phyloP scores from a whole-genome alignment of 192 early-diverging fungal species.

The Coemansia sp. region DNA sequence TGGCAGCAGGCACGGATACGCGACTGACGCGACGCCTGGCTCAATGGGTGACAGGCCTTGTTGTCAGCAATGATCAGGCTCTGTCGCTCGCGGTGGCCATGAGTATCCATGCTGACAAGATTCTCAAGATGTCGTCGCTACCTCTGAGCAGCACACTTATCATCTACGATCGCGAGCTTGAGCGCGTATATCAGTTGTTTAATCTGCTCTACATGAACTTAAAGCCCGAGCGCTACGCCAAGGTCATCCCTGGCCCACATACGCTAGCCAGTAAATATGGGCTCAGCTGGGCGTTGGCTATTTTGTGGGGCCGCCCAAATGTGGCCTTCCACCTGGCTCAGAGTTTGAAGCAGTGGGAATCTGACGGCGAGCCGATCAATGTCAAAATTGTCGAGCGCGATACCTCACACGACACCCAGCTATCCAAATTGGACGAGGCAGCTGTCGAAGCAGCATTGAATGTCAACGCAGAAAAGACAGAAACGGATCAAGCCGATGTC shows the following conservation, averaged over 20 bases:
- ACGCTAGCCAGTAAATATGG: conserved; percentile 28
- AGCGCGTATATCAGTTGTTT: conserved; percentile 49
- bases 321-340: conserved; percentile 23
- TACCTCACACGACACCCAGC: not conserved
- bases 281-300: conserved; percentile 39
- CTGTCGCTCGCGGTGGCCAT: conserved; percentile 30
- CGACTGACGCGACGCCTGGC: conserved; percentile 37
- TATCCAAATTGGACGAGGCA: not conserved
- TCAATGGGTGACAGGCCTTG: conserved; percentile 34
- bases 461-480: no score
- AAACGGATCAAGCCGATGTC: no score
- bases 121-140: conserved; percentile 23
- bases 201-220: conserved; percentile 42
- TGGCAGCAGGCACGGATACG: conserved; percentile 18
- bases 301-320: conserved; percentile 45
- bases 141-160: conserved; percentile 36
- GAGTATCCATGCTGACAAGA: conserved; percentile 42
- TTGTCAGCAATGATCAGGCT: conserved; percentile 17
- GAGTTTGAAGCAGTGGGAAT: conserved; percentile 43
- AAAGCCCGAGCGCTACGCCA: conserved; percentile 33
- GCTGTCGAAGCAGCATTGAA: not conserved
- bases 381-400: conserved; percentile 19
- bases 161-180: conserved; percentile 49
- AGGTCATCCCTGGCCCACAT: conserved; percentile 40
- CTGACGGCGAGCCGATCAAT: conserved; percentile 17